Evolutionary conservation across 257 asterid genomes (phyloP).

Genomic region (Ilex asprella): DNA sequence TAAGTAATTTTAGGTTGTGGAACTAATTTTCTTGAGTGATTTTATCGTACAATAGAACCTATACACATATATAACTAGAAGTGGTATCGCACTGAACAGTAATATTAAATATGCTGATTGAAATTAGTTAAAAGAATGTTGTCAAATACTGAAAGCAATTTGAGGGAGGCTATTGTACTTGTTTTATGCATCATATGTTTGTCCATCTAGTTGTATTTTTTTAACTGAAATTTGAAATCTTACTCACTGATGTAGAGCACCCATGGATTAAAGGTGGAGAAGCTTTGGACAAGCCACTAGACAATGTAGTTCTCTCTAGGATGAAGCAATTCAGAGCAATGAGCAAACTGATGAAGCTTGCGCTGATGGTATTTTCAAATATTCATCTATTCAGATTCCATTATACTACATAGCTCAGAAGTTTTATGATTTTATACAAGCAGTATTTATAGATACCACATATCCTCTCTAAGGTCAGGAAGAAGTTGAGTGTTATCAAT

Average conservation of each 20-base stretch:
- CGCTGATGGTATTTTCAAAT: background rate
- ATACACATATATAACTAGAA: background rate
- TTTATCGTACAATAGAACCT: no score
- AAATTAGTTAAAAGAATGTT: background rate
- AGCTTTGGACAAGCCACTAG: background rate
- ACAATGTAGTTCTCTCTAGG: background rate
- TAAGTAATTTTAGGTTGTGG: no score
- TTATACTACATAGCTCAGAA: no score
- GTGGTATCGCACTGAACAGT: background rate
- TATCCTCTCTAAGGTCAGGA: no score
- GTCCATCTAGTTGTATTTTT: no score
- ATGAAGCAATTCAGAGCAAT: background rate
- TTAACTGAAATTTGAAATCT: background rate
- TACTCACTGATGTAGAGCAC: background rate
- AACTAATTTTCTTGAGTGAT: no score
- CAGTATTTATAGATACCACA: no score
- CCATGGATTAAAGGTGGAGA: constrained; percentile 1
- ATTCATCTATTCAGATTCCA: background rate
- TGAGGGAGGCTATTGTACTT: background rate
- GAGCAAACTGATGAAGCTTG: background rate
- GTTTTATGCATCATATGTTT: no score
- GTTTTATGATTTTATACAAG: no score
- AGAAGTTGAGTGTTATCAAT: no score
- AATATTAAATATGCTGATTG: background rate
- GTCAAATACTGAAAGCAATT: background rate